Percentiles rank a stretch among this genome's conserved stretches.
These are phyloP conservation scores for Helotiales sp. DNA, from an alignment of 2,329 filamentous ascomycete species.

Conservation along the genomic window DNA sequence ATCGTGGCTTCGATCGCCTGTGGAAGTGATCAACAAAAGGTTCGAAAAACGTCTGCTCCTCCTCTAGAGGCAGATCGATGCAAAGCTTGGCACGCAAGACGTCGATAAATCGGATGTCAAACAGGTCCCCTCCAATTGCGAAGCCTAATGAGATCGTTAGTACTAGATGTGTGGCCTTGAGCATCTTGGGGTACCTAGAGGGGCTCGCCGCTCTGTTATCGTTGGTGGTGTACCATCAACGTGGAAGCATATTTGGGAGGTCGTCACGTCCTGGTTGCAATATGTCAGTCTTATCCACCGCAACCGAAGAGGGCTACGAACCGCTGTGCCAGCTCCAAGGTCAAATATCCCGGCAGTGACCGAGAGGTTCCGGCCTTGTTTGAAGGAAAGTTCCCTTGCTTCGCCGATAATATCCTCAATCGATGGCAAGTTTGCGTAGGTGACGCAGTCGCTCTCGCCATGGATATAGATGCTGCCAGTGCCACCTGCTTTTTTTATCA, in stretches of 20 bases:
- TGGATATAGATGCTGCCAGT: neutral
- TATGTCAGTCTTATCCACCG: neutral
- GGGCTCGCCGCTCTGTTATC: neutral
- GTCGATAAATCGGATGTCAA: neutral
- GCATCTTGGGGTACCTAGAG: neutral
- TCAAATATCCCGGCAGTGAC: neutral
- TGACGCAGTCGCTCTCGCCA: neutral
- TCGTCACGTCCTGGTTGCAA: neutral
- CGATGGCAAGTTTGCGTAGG: neutral
- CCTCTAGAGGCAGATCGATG: neutral
- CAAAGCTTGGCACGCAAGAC: neutral
- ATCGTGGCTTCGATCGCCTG: neutral
- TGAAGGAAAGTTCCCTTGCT: neutral
- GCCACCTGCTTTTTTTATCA: neutral
- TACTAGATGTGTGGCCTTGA: neutral
- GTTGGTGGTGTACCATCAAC: neutral
- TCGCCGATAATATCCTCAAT: neutral
- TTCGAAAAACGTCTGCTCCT: neutral
- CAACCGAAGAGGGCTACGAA: neutral
- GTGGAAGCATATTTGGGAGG: neutral
- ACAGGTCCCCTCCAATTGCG: neutral
- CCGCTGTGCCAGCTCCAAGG: neutral
- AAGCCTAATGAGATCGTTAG: neutral
- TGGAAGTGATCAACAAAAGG: neutral
- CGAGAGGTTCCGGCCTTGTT: neutral